Base-by-base conservation (phyloP, 2,329 filamentous ascomycete genomes). In the Monosporascus sp. region DNA sequence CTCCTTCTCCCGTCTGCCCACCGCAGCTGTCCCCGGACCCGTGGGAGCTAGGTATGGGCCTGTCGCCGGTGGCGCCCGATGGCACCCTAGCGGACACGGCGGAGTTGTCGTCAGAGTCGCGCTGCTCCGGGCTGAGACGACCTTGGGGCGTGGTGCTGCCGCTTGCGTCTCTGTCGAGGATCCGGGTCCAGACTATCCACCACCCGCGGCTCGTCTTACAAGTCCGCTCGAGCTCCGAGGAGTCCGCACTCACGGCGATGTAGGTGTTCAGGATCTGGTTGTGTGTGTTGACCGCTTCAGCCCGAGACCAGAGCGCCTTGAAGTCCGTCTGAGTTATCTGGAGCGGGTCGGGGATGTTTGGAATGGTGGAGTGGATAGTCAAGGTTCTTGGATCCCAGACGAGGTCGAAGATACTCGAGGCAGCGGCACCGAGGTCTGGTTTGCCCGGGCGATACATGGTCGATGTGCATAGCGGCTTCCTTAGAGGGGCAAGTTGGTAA, bases 111-210 rank as follows among this genome's bases (percentile, higher is more conserved):
- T 48, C 51, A 4, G 47, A 51, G 11, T 22, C 24, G 14, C 11
- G 43, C 43, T 46, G 43, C 24, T 46, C 22, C 24, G 14, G 22
- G 22, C 20, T 46, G 7, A 24, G 9, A 14, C 18, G 39, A 7
- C n/a, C 43, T 7, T 17, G 22, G 9, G 43, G 43, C n/a, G 43
- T 46, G 7, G 43, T 46, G 22, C 24, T 27, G 7, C 43, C 43
- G 22, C 43, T 46, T 22, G 9, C 17, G 43, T 60, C 60, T 8
- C 57, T 59, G 49, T 65, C 75, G 6, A 78, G 62, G 22, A 85
- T 70, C 24, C 82, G 74, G 47, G 77, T 83, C 84, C 84, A 88
- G 25, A 87, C 82, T 31, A 88, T 75, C 84, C 85, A 88, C 82
- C 84, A 88, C 1, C 83, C 84, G 37, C 83, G 78, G 46, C 73